Conservation (phyloP, 108 stramenopile species). For the Cyclotella sp. region DNA sequence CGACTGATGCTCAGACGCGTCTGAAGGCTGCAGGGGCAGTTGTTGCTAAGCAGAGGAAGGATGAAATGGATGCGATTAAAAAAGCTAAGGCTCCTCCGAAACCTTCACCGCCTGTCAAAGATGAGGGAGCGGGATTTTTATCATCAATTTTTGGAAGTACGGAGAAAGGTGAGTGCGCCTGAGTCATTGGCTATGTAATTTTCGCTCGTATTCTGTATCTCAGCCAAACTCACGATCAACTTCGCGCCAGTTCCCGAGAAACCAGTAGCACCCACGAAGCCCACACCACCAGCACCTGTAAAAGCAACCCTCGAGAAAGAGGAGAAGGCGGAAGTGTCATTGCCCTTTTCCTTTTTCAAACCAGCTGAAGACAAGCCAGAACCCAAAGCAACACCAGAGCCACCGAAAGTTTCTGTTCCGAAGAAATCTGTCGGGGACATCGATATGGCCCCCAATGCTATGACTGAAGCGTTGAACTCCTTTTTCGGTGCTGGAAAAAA, state of each 20-base stretch:
- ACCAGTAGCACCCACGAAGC: slow-evolving; percentile 21
- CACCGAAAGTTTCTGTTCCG: background rate
- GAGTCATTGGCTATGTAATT: background rate
- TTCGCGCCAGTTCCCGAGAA: slow-evolving; percentile 13
- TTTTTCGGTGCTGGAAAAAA: slow-evolving; percentile 43
- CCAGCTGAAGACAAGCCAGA: slow-evolving; percentile 26
- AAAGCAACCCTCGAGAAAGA: slow-evolving; percentile 30
- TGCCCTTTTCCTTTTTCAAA: slow-evolving; percentile 29
- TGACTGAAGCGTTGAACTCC: slow-evolving; percentile 57
- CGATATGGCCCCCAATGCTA: slow-evolving; percentile 46
- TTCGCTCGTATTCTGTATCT: background rate
- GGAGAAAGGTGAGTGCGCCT: slow-evolving; percentile 4
- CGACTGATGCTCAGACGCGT: background rate
- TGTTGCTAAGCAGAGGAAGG: slow-evolving; percentile 14
- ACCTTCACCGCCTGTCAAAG: background rate
- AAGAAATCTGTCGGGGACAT: slow-evolving; percentile 20
- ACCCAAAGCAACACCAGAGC: slow-evolving; percentile 16
- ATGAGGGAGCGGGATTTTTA: slow-evolving; percentile 20
- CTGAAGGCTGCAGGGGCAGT: slow-evolving; percentile 4
- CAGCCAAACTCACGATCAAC: background rate
- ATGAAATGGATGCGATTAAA: slow-evolving; percentile 13
- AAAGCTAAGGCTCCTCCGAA: background rate
- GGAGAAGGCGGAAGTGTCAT: slow-evolving; percentile 26
- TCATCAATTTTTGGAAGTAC: slow-evolving; percentile 31
- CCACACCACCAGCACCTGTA: slow-evolving; percentile 42